Conservation (phyloP, 768 basidiomycete species). For the Boletus patriciae region DNA sequence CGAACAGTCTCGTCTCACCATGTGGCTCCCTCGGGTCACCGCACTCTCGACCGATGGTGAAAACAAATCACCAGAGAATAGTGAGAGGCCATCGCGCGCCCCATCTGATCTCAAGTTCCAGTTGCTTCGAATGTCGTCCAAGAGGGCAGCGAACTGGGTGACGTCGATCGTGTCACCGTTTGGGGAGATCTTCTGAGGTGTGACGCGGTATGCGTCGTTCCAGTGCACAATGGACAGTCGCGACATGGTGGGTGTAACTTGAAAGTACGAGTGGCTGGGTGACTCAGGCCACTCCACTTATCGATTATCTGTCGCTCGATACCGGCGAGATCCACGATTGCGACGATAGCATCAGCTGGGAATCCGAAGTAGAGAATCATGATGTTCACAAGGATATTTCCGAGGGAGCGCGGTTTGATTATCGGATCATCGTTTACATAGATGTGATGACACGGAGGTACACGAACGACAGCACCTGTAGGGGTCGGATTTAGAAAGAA, state of each 20-base stretch:
- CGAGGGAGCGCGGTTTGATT: no score
- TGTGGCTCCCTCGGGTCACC: constrained; percentile 87
- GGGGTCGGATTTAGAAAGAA: no score
- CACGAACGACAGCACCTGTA: no score
- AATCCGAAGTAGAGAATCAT: no score
- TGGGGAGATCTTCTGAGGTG: constrained; percentile 62
- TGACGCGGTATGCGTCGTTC: constrained; percentile 84
- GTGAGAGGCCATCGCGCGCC: constrained; percentile 64
- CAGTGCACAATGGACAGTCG: constrained; percentile 59
- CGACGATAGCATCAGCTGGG: no score
- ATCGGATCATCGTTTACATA: no score
- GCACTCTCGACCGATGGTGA: constrained; percentile 85
- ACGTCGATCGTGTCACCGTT: constrained; percentile 72
- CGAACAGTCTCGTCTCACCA: constrained; percentile 47
- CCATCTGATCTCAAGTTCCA: constrained; percentile 55
- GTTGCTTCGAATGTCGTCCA: constrained; percentile 57
- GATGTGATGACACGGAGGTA: no score
- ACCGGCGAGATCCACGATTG: no score
- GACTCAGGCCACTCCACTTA: constrained; percentile 3
- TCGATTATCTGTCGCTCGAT: background rate
- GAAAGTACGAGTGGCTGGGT: background rate
- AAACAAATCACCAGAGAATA: constrained; percentile 92
- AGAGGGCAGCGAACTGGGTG: constrained; percentile 73
- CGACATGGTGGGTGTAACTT: constrained; percentile 33
- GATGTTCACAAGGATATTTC: no score